Conservation (phyloP, 805 yeast genomes). For the Jamesozyma gamospora region DNA sequence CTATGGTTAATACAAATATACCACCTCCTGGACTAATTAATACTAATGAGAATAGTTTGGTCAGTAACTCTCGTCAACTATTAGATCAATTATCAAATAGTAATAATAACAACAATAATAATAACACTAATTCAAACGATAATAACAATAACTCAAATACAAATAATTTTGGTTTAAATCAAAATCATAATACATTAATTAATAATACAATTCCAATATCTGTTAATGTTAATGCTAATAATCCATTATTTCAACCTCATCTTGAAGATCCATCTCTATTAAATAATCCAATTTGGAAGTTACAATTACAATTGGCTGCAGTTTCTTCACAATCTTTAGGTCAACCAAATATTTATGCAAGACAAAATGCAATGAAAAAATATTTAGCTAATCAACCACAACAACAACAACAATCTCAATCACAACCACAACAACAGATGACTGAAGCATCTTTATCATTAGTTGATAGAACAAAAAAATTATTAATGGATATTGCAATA, state of each 20-base stretch:
- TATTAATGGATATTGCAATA: constrained; percentile 25
- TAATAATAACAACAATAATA: constrained; percentile 3
- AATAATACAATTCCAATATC: neutral
- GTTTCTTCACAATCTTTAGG: constrained; percentile 28
- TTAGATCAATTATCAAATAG: constrained; percentile 12
- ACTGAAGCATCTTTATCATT: constrained; percentile 25
- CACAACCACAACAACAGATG: constrained; percentile 14
- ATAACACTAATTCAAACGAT: neutral
- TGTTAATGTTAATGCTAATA: constrained; percentile 18
- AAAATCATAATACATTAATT: neutral
- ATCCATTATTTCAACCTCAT: constrained; percentile 30
- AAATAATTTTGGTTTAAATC: constrained; percentile 1
- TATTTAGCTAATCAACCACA: constrained; percentile 20
- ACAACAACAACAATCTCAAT: constrained; percentile 9
- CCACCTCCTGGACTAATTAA: constrained; percentile 22
- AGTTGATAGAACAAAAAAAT: constrained; percentile 27
- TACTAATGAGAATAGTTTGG: constrained; percentile 25
- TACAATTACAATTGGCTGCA: constrained; percentile 28
- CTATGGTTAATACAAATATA: constrained; percentile 6
- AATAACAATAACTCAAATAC: constrained; percentile 2
- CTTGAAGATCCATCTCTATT: constrained; percentile 25
- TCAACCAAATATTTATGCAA: constrained; percentile 30
- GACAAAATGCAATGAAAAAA: constrained; percentile 31
- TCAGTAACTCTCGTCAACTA: constrained; percentile 24
- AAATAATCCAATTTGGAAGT: constrained; percentile 29